A percentile compares a stretch with the other conserved stretches of the same genome.
Conservation (phyloP, 768 basidiomycete species). For the Xerocomus potaroensis region DNA sequence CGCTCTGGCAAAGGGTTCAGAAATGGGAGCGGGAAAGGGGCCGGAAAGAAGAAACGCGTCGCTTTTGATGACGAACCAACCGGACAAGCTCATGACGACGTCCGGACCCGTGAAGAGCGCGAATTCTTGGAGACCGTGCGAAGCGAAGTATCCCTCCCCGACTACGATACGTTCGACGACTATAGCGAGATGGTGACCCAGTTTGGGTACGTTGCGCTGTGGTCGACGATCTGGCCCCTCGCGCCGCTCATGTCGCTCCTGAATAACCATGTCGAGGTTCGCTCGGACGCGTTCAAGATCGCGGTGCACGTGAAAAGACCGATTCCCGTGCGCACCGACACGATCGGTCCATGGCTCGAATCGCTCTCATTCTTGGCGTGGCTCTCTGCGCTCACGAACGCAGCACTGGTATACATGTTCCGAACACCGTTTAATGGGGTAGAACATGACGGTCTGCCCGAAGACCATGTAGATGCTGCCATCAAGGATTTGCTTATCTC, state of each 20-base stretch:
- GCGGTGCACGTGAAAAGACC: constrained; percentile 80
- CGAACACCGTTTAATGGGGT: constrained; percentile 38
- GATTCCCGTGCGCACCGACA: constrained; percentile 81
- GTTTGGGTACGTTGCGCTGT: constrained; percentile 89
- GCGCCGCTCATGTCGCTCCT: constrained; percentile 84
- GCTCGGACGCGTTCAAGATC: constrained; percentile 95
- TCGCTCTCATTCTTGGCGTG: constrained; percentile 84
- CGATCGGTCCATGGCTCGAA: constrained; percentile 94
- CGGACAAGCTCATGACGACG: constrained; percentile 27
- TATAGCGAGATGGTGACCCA: constrained; percentile 97
- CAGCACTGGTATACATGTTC: constrained; percentile 90
- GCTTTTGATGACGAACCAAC: constrained; percentile 61
- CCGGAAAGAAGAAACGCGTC: constrained; percentile 58
- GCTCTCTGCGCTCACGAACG: constrained; percentile 83
- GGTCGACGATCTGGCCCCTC: constrained; percentile 93
- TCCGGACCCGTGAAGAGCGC: constrained; percentile 55
- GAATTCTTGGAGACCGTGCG: constrained; percentile 78
- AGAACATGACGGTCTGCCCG: background rate
- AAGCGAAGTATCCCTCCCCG: constrained; percentile 71
- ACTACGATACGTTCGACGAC: constrained; percentile 79
- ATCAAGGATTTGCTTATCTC: constrained; percentile 53
- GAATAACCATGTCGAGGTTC: constrained; percentile 90
- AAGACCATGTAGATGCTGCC: constrained; percentile 29
- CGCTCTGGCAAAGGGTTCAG: constrained; percentile 40
- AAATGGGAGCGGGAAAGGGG: constrained; percentile 19